Conservation (phyloP, 1,284 basidiomycete species). For the Puccinia triticina region DNA sequence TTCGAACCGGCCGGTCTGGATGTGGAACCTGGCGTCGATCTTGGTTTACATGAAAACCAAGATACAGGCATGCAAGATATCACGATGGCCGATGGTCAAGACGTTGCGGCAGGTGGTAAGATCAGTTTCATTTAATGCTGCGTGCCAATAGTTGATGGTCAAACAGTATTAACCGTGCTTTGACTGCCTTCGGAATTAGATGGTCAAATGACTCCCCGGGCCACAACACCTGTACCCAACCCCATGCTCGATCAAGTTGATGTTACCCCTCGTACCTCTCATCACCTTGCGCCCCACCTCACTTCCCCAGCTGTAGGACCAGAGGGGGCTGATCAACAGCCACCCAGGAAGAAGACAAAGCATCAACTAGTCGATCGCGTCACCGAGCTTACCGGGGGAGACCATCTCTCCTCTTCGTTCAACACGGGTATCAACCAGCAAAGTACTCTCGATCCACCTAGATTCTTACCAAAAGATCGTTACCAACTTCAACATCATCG, state of each 20-base stretch:
- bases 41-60: too few species aligned
- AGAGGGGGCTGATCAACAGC: constrained; percentile 13
- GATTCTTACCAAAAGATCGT: constrained; percentile 37
- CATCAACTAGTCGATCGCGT: constrained; percentile 36
- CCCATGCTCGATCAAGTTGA: constrained; percentile 28
- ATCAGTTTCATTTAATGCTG: background rate
- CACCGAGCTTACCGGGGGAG: constrained; percentile 29
- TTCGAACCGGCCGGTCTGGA: constrained; percentile 19
- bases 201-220: constrained; percentile 25
- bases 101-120: background rate
- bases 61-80: constrained; percentile 1
- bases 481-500: constrained; percentile 30
- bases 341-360: constrained; percentile 22
- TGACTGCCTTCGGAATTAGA: background rate
- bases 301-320: constrained; percentile 23
- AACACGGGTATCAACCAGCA: constrained; percentile 4
- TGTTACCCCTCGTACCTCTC: constrained; percentile 40
- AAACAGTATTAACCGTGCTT: background rate
- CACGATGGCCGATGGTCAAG: background rate
- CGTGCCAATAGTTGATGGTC: background rate
- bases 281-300: constrained; percentile 37
- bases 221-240: constrained; percentile 1
- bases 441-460: constrained; percentile 17
- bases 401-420: background rate
- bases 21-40: constrained; percentile 14